Evolutionary conservation across 2,329 filamentous ascomycete genomes (phyloP).

Genomic region (Cercospora nicotianae): DNA sequence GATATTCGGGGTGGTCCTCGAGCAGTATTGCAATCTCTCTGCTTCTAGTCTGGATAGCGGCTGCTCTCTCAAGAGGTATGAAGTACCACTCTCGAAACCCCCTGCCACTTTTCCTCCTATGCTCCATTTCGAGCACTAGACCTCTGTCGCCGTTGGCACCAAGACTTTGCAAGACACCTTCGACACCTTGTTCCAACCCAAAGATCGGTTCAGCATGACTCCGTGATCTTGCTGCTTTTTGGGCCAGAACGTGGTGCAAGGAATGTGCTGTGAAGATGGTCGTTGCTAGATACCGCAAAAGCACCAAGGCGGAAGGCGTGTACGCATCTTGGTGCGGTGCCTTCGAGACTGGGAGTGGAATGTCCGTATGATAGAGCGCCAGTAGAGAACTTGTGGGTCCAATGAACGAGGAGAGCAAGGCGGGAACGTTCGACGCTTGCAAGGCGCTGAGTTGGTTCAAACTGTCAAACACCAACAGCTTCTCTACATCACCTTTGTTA

Average conservation of each 20-base stretch:
- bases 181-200: slow-evolving; percentile 72
- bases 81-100: slow-evolving; percentile 70
- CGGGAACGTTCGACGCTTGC: slow-evolving; percentile 60
- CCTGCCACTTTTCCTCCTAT: slow-evolving; percentile 78
- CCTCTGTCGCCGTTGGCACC: slow-evolving; percentile 55
- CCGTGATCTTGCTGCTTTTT: slow-evolving; percentile 72
- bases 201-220: slow-evolving; percentile 74
- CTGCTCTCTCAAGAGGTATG: slow-evolving; percentile 44
- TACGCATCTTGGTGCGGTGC: slow-evolving; percentile 48
- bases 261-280: slow-evolving; percentile 73
- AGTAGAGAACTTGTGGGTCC: slow-evolving; percentile 69
- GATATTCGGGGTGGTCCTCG: slow-evolving; percentile 74
- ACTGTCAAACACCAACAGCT: slow-evolving; percentile 76
- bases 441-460: slow-evolving; percentile 65
- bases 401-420: slow-evolving; percentile 70
- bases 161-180: slow-evolving; percentile 75
- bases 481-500: slow-evolving; percentile 47
- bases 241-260: slow-evolving; percentile 70
- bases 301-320: slow-evolving; percentile 67
- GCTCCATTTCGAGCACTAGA: slow-evolving; percentile 79
- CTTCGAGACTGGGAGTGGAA: slow-evolving; percentile 54
- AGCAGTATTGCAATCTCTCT: slow-evolving; percentile 58
- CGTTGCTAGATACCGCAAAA: slow-evolving; percentile 84
- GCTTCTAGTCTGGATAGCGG: slow-evolving; percentile 14
- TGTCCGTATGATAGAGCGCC: slow-evolving; percentile 78